Conservation (phyloP, 768 basidiomycete genomes). For the Steccherinum ochraceum region DNA sequence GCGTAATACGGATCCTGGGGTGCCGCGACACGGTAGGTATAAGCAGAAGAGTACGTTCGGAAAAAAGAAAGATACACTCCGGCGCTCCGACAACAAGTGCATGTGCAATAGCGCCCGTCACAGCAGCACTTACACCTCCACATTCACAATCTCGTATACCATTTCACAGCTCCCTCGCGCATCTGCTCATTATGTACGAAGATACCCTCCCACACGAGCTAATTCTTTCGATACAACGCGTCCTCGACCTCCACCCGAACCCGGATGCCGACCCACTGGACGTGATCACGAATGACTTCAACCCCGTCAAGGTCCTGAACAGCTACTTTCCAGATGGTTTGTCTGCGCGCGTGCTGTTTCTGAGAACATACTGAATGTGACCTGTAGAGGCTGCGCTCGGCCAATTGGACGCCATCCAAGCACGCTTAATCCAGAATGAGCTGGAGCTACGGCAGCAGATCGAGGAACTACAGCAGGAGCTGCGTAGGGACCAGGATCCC, state of each 20-base stretch:
- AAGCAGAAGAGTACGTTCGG: too few species aligned
- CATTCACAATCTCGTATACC: too few species aligned
- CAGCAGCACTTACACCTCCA: too few species aligned
- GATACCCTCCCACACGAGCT: conserved; percentile 63
- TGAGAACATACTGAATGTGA: not conserved
- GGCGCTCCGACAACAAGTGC: too few species aligned
- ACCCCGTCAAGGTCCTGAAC: conserved; percentile 49
- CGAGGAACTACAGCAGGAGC: conserved; percentile 53
- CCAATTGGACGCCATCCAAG: conserved; percentile 66
- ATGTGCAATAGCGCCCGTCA: too few species aligned
- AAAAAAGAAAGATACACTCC: too few species aligned
- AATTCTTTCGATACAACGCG: conserved; percentile 62
- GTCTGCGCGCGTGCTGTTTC: conserved; percentile 14
- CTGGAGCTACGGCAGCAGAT: conserved; percentile 68
- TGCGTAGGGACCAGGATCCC: conserved; percentile 79
- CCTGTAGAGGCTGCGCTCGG: conserved; percentile 66
- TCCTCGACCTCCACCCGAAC: conserved; percentile 47
- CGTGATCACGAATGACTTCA: conserved; percentile 50
- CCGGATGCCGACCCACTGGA: conserved; percentile 50
- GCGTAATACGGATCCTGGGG: too few species aligned
- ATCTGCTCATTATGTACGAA: conserved; percentile 12
- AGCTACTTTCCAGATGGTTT: conserved; percentile 76
- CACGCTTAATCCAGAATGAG: conserved; percentile 63
- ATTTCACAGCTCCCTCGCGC: too few species aligned
- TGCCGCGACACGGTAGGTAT: too few species aligned